Evolutionary conservation across 2,329 filamentous ascomycete species (phyloP), one percentile per base, ranked within the genome.

Genomic region (Saccharata proteae): DNA sequence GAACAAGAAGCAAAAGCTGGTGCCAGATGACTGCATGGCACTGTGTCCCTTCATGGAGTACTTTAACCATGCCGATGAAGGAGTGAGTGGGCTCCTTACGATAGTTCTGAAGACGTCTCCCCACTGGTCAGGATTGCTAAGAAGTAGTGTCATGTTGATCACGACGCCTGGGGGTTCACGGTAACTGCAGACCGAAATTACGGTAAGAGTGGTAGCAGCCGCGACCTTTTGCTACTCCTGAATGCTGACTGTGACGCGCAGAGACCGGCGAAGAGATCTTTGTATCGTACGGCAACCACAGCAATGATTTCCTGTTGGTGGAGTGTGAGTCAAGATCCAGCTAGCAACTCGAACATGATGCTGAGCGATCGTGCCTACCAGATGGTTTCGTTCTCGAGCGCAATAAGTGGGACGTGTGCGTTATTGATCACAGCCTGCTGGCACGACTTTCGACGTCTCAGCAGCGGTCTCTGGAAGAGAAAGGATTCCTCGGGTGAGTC

Each of bases 31-130:
- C 43, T 71, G 71, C 44, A 71, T 82, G 61, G 71, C 71, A 7
- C 65, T 83, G 41, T 77, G 76, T 51, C 80, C 80, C 1, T 75
- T 81, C 20, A 73, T 77, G 2, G 80, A 85, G 49, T 71, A 80
- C 34, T 77, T 84, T 61, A 85, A 72, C 40, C 68, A 72, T 39
- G 53, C 52, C 10, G 56, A 58, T 16, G 41, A 47, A 10, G 57
- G 57, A 16, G 48, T 49, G 16, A 29, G 47, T 46, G 6, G 8
- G 30, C 3, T 12, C 21, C 30, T 16, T 18, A 8, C 16, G 19
- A 10, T 8, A 9, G 13, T 8, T 14, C 7, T 13, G 7, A 26
- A 11, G 8, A 26, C 13, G 24, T n/a, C n/a, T n/a, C n/a, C n/a
- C n/a, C n/a, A n/a, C n/a, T n/a, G n/a, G n/a, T n/a, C n/a, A n/a